Evolutionary conservation across 148 eudicot species (phyloP), one percentile per base, ranked within the genome.

Genomic region (Arctostaphylos glauca): DNA sequence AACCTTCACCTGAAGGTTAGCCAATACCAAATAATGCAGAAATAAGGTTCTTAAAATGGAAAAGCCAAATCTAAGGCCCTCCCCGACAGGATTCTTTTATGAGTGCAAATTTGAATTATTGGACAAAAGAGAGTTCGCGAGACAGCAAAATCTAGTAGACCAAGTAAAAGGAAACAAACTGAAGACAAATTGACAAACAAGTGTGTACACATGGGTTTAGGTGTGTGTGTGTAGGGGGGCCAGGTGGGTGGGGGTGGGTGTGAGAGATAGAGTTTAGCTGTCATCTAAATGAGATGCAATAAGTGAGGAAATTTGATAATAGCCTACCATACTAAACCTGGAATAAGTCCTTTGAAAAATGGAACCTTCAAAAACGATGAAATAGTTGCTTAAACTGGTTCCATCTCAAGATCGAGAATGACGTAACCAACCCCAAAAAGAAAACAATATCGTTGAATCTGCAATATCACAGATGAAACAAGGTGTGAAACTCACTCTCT

Each of bases 401-500:
- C 9, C 38, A 14, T 74, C 46, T 72, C 43, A 76, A 53, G 53
- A 79, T 46, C 8, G 6, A 79, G 71, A 43, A 60, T 46, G 56
- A 13, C 14, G 47, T 49, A 48, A 25, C 25, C 9, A 23, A 49
- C 6, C 19, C 5, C 9, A 14, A 16, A 80, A 5, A 18, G 14
- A 31, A 31, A 52, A 18, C 5, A 10, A 80, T n/a, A 56, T 5
- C 47, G 15, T 25, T n/a, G 43, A 8, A 67, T 81, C 83, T 50
- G 14, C 52, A 80, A 52, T 52, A 80, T 68, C 16, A 53, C 43
- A 80, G 50, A 31, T 19, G 71, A 50, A 14, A 80, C 14, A 55
- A 55, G 60, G 49, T 3, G 8, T 78, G 67, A 76, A 85, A 90
- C 98, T 92, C 84, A 97, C 99, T 91, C 98, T 92, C 90, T 90